Percentiles rank a stretch among this genome's conserved stretches.
Evolutionary conservation across 768 basidiomycete genomes (phyloP).

Genomic region (Auriculariales sp.): DNA sequence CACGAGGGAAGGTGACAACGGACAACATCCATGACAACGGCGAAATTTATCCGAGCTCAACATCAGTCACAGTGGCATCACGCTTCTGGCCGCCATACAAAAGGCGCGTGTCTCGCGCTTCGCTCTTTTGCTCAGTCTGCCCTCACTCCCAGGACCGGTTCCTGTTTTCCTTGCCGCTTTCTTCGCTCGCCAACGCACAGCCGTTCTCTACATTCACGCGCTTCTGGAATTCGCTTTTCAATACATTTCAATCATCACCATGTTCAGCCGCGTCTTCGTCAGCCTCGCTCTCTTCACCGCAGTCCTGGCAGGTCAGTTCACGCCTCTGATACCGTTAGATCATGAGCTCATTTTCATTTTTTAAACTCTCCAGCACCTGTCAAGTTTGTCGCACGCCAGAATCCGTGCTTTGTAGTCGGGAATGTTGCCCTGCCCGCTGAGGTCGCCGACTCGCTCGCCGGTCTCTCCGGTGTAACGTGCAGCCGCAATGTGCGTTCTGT

Average conservation of each 20-base stretch:
- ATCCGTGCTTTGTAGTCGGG: constrained; percentile 6
- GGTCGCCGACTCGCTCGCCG: constrained; percentile 1
- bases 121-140: too few relatives aligned
- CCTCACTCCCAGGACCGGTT: too few relatives aligned
- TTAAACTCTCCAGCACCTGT: background rate
- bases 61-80: too few relatives aligned
- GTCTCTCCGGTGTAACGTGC: background rate
- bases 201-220: background rate
- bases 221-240: background rate
- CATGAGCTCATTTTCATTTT: background rate
- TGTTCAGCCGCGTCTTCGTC: background rate
- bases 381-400: background rate
- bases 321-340: background rate
- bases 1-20: too few relatives aligned
- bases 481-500: background rate
- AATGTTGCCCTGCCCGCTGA: constrained; percentile 5
- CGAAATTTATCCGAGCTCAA: too few relatives aligned
- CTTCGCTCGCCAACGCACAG: background rate
- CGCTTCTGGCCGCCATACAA: too few relatives aligned
- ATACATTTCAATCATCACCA: background rate
- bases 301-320: background rate
- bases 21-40: too few relatives aligned
- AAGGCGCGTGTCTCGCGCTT: too few relatives aligned
- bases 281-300: background rate
- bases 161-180: background rate